Conservation (phyloP, 2,329 filamentous ascomycete genomes). For the Phaeosphaeriaceae sp. region DNA sequence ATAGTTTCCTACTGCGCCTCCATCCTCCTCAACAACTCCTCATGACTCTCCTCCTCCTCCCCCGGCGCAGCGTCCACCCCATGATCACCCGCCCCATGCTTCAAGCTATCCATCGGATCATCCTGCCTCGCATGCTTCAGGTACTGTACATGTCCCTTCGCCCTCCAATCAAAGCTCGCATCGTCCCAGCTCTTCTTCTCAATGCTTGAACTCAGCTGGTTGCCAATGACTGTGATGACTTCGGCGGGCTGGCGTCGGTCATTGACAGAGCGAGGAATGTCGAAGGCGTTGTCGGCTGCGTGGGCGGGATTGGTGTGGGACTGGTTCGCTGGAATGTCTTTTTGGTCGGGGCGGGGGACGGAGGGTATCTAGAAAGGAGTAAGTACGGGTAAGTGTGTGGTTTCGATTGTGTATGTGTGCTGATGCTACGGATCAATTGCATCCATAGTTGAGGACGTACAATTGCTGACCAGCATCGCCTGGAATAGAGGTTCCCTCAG, state of each 20-base stretch:
- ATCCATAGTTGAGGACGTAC: too few species aligned
- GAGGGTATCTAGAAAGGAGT: conserved; percentile 52
- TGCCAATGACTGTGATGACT: conserved; percentile 45
- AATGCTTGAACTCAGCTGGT: conserved; percentile 36
- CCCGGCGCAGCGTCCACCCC: conserved; percentile 33
- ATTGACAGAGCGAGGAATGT: conserved; percentile 51
- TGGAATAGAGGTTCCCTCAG: conserved; percentile 49
- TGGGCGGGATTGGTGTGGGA: conserved; percentile 49
- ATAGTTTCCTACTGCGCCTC: conserved; percentile 18
- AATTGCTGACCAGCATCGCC: conserved; percentile 56
- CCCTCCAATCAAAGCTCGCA: conserved; percentile 6
- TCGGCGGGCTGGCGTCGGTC: conserved; percentile 46
- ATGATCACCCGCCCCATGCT: conserved; percentile 21
- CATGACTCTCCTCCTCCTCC: conserved; percentile 35
- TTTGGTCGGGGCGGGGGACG: conserved; percentile 57
- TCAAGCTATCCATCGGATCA: conserved; percentile 20
- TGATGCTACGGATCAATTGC: too few species aligned
- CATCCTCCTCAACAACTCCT: conserved; percentile 32
- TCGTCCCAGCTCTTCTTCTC: conserved; percentile 45
- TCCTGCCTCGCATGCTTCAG: background rate
- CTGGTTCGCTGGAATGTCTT: conserved; percentile 37
- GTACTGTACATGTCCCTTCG: background rate
- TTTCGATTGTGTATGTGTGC: too few species aligned
- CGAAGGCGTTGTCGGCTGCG: conserved; percentile 58
- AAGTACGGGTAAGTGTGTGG: background rate